Conservation (phyloP, 2,329 filamentous ascomycete genomes). For the Knoxdaviesia proteae region DNA sequence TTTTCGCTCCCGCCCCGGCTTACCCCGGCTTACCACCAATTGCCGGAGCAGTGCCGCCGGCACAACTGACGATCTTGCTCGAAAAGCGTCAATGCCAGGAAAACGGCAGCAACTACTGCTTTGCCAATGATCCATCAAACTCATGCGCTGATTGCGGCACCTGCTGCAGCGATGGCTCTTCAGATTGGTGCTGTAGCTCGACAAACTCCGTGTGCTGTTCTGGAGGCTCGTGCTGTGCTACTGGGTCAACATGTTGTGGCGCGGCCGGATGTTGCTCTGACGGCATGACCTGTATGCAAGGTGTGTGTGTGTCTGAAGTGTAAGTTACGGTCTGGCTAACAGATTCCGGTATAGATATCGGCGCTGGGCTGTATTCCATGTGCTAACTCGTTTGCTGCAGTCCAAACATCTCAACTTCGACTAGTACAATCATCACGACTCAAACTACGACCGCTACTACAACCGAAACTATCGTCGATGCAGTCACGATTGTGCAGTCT, state of each 20-base stretch:
- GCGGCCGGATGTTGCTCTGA: constrained; percentile 3
- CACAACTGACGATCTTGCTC: not conserved
- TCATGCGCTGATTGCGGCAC: constrained; percentile 4
- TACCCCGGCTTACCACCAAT: too few relatives aligned
- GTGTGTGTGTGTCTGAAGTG: constrained; percentile 4
- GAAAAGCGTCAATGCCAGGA: constrained; percentile 1
- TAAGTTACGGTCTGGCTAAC: not conserved
- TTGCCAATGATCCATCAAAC: constrained; percentile 1
- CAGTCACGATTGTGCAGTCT: not conserved
- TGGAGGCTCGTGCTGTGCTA: constrained; percentile 4
- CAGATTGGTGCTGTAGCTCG: constrained; percentile 4
- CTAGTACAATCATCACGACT: constrained; percentile 1
- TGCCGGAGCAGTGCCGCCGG: not conserved
- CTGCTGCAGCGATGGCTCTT: constrained; percentile 2
- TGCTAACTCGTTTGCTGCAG: not conserved
- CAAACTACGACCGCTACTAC: not conserved
- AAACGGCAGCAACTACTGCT: constrained; percentile 5
- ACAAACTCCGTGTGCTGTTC: constrained; percentile 4
- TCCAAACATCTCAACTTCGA: not conserved
- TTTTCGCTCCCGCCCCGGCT: too few relatives aligned
- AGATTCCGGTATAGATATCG: not conserved
- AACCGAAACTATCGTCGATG: not conserved
- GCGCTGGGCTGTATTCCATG: not conserved
- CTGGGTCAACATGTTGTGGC: constrained; percentile 3
- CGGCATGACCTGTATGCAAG: not conserved